Conservation (phyloP, 805 yeast species). For the Wickerhamiella sergipiensis region DNA sequence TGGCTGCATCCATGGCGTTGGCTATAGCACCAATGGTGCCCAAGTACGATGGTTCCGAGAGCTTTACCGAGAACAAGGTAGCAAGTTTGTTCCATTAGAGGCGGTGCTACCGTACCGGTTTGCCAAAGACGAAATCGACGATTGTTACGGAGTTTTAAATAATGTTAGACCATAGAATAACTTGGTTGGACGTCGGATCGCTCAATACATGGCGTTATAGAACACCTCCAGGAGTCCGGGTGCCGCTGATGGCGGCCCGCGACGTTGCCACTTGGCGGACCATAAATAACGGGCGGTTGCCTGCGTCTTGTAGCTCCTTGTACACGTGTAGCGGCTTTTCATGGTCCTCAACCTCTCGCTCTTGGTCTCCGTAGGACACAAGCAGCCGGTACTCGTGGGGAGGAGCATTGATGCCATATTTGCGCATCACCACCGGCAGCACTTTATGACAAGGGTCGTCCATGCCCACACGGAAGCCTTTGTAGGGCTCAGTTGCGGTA, state of each 20-base stretch:
- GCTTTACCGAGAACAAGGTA: background rate
- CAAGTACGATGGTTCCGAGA: background rate
- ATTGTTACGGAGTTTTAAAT: background rate
- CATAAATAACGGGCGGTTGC: conserved; percentile 86
- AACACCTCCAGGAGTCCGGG: background rate
- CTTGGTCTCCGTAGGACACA: conserved; percentile 83
- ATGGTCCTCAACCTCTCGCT: conserved; percentile 63
- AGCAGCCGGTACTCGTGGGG: conserved; percentile 83
- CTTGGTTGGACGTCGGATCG: too few relatives aligned
- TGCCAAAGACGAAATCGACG: background rate
- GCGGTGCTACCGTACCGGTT: background rate
- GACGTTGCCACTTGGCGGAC: conserved; percentile 50
- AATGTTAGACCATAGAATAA: background rate
- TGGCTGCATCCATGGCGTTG: background rate
- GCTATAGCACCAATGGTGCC: background rate
- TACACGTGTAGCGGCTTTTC: conserved; percentile 82
- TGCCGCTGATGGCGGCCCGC: background rate
- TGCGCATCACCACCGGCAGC: conserved; percentile 73
- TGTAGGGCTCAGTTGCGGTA: conserved; percentile 46
- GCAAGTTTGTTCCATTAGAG: background rate
- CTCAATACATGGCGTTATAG: background rate
- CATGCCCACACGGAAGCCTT: conserved; percentile 70
- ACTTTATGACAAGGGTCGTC: conserved; percentile 87
- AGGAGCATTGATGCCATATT: conserved; percentile 68
- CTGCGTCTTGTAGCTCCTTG: conserved; percentile 71